A percentile compares a stretch with the other conserved stretches of the same genome.
phyloP scores from a whole-genome alignment of 345 rosid genomes.

The Luvunga scandens region DNA sequence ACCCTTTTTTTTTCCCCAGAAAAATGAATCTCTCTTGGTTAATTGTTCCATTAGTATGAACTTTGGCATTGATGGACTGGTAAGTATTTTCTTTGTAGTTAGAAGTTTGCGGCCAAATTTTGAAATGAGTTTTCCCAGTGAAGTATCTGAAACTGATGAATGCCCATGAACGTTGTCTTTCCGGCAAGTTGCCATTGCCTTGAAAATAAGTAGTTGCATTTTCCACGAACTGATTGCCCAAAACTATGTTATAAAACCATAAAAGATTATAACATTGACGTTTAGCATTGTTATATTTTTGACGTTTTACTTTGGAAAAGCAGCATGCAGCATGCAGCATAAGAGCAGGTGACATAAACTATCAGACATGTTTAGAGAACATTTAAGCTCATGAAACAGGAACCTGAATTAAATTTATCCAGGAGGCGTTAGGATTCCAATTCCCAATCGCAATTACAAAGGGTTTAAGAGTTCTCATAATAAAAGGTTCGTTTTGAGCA shows the following conservation, averaged over 20 bases:
- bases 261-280: no score
- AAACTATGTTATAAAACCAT: no score
- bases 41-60: neutral
- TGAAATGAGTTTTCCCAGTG: neutral
- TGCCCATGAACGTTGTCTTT: neutral
- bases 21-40: neutral
- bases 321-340: no score
- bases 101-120: neutral
- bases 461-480: no score
- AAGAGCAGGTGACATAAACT: neutral
- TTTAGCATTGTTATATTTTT: no score
- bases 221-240: no score
- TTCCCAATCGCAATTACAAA: no score
- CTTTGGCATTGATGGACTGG: neutral
- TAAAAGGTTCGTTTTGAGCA: neutral
- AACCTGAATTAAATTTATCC: neutral
- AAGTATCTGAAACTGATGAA: neutral
- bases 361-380: neutral
- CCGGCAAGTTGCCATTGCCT: no score
- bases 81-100: neutral
- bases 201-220: no score
- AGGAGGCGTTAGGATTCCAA: neutral
- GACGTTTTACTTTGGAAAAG: no score
- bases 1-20: neutral
- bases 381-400: neutral